phyloP scores from a whole-genome alignment of 441 rosid species.

The Viola pubescens region DNA sequence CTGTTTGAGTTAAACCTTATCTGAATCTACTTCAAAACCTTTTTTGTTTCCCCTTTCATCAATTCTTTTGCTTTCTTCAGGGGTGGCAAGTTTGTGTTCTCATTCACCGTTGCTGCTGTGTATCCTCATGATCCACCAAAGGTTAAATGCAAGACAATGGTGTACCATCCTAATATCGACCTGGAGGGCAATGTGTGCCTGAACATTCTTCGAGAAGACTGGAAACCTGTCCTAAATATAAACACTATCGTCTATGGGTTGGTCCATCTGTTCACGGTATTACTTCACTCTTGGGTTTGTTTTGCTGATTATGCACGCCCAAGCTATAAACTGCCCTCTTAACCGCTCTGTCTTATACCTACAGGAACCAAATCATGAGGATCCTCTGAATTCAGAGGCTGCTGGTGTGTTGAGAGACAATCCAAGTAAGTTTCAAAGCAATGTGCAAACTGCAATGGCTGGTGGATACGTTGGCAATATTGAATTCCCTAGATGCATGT shows the following conservation, averaged over 20 bases:
- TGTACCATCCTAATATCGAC: constrained; percentile 70
- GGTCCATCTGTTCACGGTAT: constrained; percentile 64
- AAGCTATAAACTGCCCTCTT: background rate
- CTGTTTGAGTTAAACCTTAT: background rate
- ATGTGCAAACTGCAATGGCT: background rate
- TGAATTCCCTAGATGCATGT: background rate
- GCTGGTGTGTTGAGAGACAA: constrained; percentile 53
- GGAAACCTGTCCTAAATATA: constrained; percentile 71
- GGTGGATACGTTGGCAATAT: background rate
- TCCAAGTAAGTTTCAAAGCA: background rate
- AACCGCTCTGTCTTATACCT: background rate
- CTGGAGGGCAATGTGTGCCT: constrained; percentile 75
- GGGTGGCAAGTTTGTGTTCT: background rate
- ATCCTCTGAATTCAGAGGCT: constrained; percentile 66
- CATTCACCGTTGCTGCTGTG: constrained; percentile 49
- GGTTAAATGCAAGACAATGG: constrained; percentile 76
- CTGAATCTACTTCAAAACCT: too few relatives aligned
- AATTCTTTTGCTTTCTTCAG: background rate
- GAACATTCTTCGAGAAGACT: constrained; percentile 64
- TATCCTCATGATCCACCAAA: constrained; percentile 77
- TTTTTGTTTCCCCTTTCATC: background rate
- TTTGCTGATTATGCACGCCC: background rate
- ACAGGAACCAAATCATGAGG: constrained; percentile 65
- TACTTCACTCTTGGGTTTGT: background rate
- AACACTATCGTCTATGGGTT: constrained; percentile 64